Evolutionary conservation across 2,329 filamentous ascomycete genomes (phyloP).

Genomic region (Hymenoscyphus repandus): DNA sequence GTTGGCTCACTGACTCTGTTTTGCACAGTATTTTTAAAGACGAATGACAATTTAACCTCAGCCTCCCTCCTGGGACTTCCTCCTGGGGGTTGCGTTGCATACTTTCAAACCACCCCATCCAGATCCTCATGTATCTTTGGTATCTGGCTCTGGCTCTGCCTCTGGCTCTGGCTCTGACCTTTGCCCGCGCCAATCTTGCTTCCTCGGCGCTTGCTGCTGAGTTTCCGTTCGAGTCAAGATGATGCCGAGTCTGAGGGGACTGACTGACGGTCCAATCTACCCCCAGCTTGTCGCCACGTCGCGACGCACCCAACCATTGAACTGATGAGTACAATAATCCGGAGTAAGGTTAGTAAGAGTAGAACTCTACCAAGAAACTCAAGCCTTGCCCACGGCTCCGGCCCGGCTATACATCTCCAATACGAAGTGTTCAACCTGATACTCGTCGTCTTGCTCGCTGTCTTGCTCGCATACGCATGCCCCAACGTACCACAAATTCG

Average conservation of each 20-base stretch:
- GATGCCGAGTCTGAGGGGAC: slow-evolving; percentile 4
- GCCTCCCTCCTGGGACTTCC: too few species aligned
- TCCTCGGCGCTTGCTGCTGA: neutral
- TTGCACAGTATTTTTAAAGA: neutral
- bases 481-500: too few species aligned
- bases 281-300: slow-evolving; percentile 5
- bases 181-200: too few species aligned
- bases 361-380: neutral
- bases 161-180: too few species aligned
- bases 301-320: neutral
- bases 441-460: too few species aligned
- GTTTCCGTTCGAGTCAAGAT: neutral
- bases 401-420: neutral
- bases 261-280: neutral
- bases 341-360: too few species aligned
- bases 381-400: neutral
- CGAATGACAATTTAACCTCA: too few species aligned
- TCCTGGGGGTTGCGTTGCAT: slow-evolving; percentile 12
- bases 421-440: slow-evolving; percentile 5
- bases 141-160: neutral
- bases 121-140: neutral
- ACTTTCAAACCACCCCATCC: neutral
- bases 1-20: neutral
- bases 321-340: neutral
- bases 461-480: too few species aligned